Evolutionary conservation across 2,329 filamentous ascomycete species (phyloP).

Genomic region (Talaromyces marneffei): DNA sequence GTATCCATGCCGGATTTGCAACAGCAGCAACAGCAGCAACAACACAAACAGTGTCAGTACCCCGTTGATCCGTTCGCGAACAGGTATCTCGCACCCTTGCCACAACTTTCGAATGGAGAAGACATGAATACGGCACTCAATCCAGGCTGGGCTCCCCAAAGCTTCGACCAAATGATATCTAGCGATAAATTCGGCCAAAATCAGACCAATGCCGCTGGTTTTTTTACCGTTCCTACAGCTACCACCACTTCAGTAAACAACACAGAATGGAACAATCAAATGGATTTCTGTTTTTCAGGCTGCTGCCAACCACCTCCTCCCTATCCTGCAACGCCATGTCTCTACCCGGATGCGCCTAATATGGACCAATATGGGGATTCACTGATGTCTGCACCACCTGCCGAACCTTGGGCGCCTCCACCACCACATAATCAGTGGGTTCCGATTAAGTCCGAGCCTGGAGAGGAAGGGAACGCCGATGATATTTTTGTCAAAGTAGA

Average conservation of each 20-base stretch:
- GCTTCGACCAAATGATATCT: not conserved
- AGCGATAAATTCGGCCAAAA: not conserved
- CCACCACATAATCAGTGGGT: constrained; percentile 20
- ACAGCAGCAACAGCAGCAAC: constrained; percentile 1
- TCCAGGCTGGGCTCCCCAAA: not conserved
- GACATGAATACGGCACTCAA: not conserved
- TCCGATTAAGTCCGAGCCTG: constrained; percentile 22
- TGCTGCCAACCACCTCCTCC: constrained; percentile 7
- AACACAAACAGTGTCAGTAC: not conserved
- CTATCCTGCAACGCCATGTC: not conserved
- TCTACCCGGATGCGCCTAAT: not conserved
- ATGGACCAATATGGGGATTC: not conserved
- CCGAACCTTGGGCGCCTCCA: not conserved
- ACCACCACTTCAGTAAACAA: not conserved
- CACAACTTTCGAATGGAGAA: not conserved
- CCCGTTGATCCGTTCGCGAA: not conserved
- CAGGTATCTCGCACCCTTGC: not conserved
- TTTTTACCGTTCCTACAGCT: no score
- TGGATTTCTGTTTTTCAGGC: constrained; percentile 9
- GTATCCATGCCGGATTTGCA: not conserved
- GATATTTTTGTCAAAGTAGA: constrained; percentile 23
- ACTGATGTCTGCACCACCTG: not conserved
- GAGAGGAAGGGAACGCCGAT: constrained; percentile 13
- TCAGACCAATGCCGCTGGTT: constrained; percentile 9
- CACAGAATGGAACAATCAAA: not conserved